These are phyloP conservation scores for Lasiosphaeria hispida DNA, from an alignment of 495 filamentous ascomycete species.

Conservation along the genomic window DNA sequence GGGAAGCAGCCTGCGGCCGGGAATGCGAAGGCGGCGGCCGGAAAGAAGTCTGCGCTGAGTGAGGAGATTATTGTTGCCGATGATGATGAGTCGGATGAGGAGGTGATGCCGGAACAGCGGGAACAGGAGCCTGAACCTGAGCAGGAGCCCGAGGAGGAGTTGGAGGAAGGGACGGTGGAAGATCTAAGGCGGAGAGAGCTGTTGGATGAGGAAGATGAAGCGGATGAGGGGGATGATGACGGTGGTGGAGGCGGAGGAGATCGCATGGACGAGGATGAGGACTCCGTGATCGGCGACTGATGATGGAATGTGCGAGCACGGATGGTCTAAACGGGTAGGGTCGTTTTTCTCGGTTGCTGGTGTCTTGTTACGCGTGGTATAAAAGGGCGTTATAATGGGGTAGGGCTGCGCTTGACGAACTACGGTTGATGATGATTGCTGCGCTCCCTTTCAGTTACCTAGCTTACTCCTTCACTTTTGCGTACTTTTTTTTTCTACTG, in stretches of 20 bases:
- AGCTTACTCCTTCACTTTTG: background rate
- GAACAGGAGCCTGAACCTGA: slow-evolving; percentile 49
- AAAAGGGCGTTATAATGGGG: background rate
- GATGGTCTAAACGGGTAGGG: background rate
- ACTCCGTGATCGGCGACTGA: slow-evolving; percentile 66
- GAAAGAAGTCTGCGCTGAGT: slow-evolving; percentile 40
- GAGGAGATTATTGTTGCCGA: slow-evolving; percentile 46
- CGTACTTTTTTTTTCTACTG: background rate
- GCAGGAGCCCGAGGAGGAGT: slow-evolving; percentile 34
- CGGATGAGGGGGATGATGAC: slow-evolving; percentile 43
- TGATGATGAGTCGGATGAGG: slow-evolving; percentile 51
- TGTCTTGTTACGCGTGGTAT: background rate
- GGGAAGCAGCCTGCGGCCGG: slow-evolving; percentile 33
- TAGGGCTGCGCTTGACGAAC: too few relatives aligned
- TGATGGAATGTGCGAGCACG: background rate
- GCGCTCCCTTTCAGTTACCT: too few relatives aligned
- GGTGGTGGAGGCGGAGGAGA: slow-evolving; percentile 28
- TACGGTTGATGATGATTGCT: too few relatives aligned
- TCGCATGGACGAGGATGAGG: slow-evolving; percentile 58
- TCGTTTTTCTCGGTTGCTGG: background rate
- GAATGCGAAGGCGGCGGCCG: background rate
- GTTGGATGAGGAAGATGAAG: slow-evolving; percentile 45
- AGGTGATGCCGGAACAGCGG: slow-evolving; percentile 38
- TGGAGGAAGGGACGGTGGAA: slow-evolving; percentile 55
- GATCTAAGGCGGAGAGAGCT: slow-evolving; percentile 61